These are phyloP conservation scores for Silene conica DNA, from an alignment of 148 eudicot species.

Conservation along the genomic window DNA sequence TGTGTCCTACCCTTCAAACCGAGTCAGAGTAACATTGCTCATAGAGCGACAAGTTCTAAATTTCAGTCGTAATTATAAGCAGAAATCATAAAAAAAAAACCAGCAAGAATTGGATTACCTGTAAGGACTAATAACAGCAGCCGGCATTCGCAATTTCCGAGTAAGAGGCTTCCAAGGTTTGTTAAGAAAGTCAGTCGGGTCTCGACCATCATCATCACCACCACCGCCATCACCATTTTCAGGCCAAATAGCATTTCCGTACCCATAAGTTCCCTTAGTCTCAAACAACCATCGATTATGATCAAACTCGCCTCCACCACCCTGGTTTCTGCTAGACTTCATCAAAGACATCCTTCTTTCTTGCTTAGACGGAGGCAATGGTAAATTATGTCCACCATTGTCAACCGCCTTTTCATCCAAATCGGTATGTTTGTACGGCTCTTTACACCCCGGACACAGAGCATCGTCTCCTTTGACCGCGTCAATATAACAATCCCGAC, in stretches of 20 bases:
- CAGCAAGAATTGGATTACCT: constrained; percentile 42
- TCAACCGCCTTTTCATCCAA: constrained; percentile 57
- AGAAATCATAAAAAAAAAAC: background rate
- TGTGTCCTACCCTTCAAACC: too few species aligned
- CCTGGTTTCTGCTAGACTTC: constrained; percentile 67
- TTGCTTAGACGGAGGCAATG: constrained; percentile 70
- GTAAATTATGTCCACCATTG: constrained; percentile 29
- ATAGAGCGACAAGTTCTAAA: background rate
- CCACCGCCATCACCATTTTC: constrained; percentile 37
- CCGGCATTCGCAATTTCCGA: constrained; percentile 81
- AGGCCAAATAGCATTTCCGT: constrained; percentile 96
- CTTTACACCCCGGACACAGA: constrained; percentile 90
- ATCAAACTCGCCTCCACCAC: constrained; percentile 63
- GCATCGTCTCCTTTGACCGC: constrained; percentile 74
- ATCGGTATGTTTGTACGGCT: constrained; percentile 66
- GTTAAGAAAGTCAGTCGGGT: constrained; percentile 50
- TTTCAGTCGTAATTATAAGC: background rate
- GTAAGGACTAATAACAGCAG: constrained; percentile 85
- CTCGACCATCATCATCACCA: constrained; percentile 33
- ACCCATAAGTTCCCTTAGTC: constrained; percentile 94
- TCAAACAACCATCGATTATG: constrained; percentile 94
- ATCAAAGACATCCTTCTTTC: constrained; percentile 79
- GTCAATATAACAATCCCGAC: constrained; percentile 82
- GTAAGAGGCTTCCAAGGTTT: constrained; percentile 98
- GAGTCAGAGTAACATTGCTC: too few species aligned